Evolutionary conservation across 2,329 filamentous ascomycete species (phyloP).

Genomic region (Sclerotinia nivalis): DNA sequence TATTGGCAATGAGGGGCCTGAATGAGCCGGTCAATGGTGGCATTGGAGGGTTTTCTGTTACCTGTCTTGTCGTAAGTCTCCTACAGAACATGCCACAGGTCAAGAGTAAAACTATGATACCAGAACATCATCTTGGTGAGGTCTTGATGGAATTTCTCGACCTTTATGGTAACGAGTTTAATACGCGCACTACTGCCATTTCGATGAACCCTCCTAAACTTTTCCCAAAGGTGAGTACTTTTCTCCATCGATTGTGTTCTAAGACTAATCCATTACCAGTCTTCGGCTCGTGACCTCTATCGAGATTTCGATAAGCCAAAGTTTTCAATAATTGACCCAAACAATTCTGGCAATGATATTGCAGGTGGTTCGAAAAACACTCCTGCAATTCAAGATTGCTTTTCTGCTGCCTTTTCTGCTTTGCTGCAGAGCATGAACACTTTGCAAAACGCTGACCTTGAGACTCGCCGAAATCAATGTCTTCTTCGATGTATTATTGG

Average conservation of each 20-base stretch:
- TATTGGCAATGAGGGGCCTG: slow-evolving; percentile 81
- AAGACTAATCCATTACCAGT: slow-evolving; percentile 25
- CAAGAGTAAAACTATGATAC: slow-evolving; percentile 59
- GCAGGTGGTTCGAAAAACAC: slow-evolving; percentile 80
- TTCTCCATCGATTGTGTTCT: neutral
- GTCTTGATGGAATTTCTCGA: slow-evolving; percentile 86
- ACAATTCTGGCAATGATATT: slow-evolving; percentile 82
- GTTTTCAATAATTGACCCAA: slow-evolving; percentile 89
- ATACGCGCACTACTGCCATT: slow-evolving; percentile 70
- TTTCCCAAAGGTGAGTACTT: slow-evolving; percentile 67
- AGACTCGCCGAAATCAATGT: slow-evolving; percentile 37
- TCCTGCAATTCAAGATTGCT: slow-evolving; percentile 64
- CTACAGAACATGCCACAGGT: slow-evolving; percentile 76
- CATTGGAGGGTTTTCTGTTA: slow-evolving; percentile 90
- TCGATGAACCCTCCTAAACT: slow-evolving; percentile 72
- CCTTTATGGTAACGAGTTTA: slow-evolving; percentile 82
- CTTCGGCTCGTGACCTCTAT: slow-evolving; percentile 47
- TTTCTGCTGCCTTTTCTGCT: slow-evolving; percentile 61
- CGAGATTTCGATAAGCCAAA: slow-evolving; percentile 56
- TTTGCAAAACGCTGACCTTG: slow-evolving; percentile 42
- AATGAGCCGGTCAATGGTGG: slow-evolving; percentile 92
- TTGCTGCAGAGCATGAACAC: slow-evolving; percentile 60
- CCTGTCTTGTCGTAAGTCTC: slow-evolving; percentile 88
- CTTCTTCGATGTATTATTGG: slow-evolving; percentile 72
- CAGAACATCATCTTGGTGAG: slow-evolving; percentile 72